Percentiles rank a stretch among this genome's conserved stretches.
Conservation (phyloP, 805 yeast species). For the Teunomyces stri region DNA sequence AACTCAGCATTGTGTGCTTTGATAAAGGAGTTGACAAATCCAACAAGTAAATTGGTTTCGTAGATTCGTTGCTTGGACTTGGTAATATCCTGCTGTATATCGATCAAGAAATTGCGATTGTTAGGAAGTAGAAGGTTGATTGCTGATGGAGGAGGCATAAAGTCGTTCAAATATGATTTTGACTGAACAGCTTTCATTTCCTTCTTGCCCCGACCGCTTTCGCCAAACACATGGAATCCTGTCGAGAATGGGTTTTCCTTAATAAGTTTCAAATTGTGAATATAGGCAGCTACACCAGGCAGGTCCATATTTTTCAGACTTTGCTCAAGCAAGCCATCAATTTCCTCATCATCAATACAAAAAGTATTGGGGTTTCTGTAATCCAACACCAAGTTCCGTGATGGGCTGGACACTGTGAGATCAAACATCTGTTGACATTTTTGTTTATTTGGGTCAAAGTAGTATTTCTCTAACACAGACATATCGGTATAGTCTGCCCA, state of each 20-base stretch:
- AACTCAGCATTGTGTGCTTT: neutral
- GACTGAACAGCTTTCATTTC: conserved; percentile 29
- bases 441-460: conserved; percentile 12
- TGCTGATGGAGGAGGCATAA: conserved; percentile 38
- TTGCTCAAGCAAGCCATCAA: conserved; percentile 9
- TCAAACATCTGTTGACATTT: conserved; percentile 19
- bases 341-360: conserved; percentile 25
- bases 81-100: conserved; percentile 16
- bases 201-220: conserved; percentile 30
- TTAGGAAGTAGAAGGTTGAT: conserved; percentile 29
- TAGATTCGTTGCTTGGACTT: conserved; percentile 6
- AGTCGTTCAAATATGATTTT: conserved; percentile 39
- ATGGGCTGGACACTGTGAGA: conserved; percentile 10
- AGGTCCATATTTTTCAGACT: neutral
- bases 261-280: conserved; percentile 8
- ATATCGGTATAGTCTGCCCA: conserved; percentile 34
- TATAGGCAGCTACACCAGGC: neutral
- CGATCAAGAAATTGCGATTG: conserved; percentile 9
- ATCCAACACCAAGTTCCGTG: conserved; percentile 12
- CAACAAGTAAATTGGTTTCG: conserved; percentile 8
- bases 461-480: conserved; percentile 17
- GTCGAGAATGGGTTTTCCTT: conserved; percentile 11
- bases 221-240: conserved; percentile 39
- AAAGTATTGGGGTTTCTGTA: conserved; percentile 13
- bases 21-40: conserved; percentile 2